phyloP scores from a whole-genome alignment of 805 yeast genomes.

The Saturnispora sanitii region DNA sequence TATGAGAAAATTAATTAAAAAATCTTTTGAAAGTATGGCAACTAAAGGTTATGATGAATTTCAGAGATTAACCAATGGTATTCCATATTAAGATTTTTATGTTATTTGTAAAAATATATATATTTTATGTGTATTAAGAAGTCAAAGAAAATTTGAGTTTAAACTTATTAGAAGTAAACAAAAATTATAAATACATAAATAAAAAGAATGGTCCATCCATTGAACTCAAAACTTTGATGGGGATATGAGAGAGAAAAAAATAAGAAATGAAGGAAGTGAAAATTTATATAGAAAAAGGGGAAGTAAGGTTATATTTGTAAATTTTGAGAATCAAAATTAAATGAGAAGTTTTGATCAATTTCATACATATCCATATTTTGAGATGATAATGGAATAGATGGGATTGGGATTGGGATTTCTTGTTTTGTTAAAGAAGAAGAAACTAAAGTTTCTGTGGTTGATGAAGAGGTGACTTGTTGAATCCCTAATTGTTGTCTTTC shows the following conservation, averaged over 20 bases:
- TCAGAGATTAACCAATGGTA: constrained; percentile 93
- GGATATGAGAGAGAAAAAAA: no score
- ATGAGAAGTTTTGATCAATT: constrained; percentile 5
- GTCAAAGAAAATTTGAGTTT: background rate
- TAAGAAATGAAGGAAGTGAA: background rate
- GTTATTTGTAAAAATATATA: background rate
- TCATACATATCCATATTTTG: constrained; percentile 6
- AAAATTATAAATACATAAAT: no score
- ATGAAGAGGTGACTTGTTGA: background rate
- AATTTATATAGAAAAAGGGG: background rate
- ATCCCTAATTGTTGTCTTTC: constrained; percentile 11
- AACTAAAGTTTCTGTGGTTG: background rate
- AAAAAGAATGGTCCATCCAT: no score
- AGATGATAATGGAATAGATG: background rate
- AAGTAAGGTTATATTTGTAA: constrained; percentile 1
- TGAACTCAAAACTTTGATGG: no score
- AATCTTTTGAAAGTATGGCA: constrained; percentile 77
- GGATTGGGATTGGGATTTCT: background rate
- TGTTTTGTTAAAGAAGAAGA: background rate
- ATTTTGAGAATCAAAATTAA: constrained; percentile 3
- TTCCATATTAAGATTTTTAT: constrained; percentile 56
- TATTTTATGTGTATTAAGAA: background rate
- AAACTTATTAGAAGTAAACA: no score
- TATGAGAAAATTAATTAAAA: constrained; percentile 66
- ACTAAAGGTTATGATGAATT: constrained; percentile 97